phyloP scores from a whole-genome alignment of 352 stramenopile genomes.

The Globisporangium megalacanthum region DNA sequence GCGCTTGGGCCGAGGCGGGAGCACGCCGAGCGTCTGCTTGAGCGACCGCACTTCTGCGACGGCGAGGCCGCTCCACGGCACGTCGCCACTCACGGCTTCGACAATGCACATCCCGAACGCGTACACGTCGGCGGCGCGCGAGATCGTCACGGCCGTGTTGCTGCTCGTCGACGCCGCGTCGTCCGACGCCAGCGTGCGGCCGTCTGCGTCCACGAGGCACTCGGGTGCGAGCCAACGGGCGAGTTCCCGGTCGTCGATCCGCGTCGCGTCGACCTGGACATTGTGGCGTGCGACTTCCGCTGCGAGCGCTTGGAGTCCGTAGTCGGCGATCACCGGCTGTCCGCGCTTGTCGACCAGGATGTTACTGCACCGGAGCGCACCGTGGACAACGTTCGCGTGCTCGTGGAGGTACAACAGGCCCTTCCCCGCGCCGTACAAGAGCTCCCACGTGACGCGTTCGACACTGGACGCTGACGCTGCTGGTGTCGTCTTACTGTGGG shows the following conservation, averaged over 20 bases:
- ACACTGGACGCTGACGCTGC: conserved; percentile 17
- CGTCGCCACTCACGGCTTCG: conserved; percentile 43
- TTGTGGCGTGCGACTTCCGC: conserved; percentile 32
- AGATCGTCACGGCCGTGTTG: conserved; percentile 11
- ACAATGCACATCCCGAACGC: conserved; percentile 80
- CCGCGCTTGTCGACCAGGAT: conserved; percentile 69
- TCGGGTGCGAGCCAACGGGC: conserved; percentile 69
- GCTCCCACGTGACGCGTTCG: conserved; percentile 42
- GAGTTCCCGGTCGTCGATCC: conserved; percentile 38
- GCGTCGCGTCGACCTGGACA: conserved; percentile 25
- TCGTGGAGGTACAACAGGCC: conserved; percentile 64
- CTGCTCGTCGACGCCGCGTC: conserved; percentile 12
- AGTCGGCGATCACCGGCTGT: conserved; percentile 51
- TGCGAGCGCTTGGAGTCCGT: conserved; percentile 36
- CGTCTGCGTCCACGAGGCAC: conserved; percentile 33
- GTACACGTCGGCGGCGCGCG: conserved; percentile 58
- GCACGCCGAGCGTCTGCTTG: conserved; percentile 41
- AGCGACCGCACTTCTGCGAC: conserved; percentile 39
- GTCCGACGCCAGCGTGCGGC: conserved; percentile 17
- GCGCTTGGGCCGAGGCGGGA: conserved; percentile 42
- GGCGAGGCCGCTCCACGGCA: conserved; percentile 47
- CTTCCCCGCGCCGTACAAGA: conserved; percentile 53
- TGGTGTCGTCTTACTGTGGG: conserved; percentile 27
- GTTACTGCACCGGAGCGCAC: conserved; percentile 57
- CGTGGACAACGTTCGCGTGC: conserved; percentile 43